phyloP scores from a whole-genome alignment of 768 basidiomycete genomes.

The Trametes maxima region DNA sequence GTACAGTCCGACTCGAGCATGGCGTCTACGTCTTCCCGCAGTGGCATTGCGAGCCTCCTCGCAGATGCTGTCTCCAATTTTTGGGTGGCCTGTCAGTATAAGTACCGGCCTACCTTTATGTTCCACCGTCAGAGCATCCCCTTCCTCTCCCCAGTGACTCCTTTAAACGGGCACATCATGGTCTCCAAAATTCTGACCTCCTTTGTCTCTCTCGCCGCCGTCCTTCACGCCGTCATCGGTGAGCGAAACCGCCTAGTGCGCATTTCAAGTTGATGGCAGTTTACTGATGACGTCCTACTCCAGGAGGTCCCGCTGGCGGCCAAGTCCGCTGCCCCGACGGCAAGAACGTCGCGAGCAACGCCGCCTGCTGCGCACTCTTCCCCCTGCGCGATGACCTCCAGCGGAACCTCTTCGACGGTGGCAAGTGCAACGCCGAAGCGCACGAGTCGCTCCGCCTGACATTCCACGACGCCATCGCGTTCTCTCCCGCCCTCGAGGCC shows the following conservation, averaged over 20 bases:
- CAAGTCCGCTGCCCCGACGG: conserved; percentile 34
- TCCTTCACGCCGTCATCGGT: conserved; percentile 22
- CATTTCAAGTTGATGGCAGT: too few species aligned
- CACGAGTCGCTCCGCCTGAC: conserved; percentile 32
- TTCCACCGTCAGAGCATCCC: background rate
- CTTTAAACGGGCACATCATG: conserved; percentile 19
- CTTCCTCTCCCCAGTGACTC: background rate
- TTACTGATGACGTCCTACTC: background rate
- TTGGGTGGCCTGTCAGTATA: background rate
- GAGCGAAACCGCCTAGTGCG: background rate
- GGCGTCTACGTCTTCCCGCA: too few species aligned
- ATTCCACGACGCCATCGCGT: conserved; percentile 33
- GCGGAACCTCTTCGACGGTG: conserved; percentile 32
- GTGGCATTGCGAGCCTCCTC: too few species aligned
- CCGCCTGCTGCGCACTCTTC: conserved; percentile 37
- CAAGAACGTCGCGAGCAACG: conserved; percentile 32
- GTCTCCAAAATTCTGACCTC: conserved; percentile 24
- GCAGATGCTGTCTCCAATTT: too few species aligned
- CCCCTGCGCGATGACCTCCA: conserved; percentile 36
- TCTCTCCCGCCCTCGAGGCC: conserved; percentile 25
- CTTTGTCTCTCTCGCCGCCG: conserved; percentile 20
- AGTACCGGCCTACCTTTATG: background rate
- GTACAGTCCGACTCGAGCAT: too few species aligned
- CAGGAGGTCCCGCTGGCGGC: conserved; percentile 6
- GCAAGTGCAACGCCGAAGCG: conserved; percentile 33